Percentiles rank a stretch among this genome's conserved stretches.
These are phyloP conservation scores for Penicillium vulpinum DNA, from an alignment of 2,329 filamentous ascomycete genomes.

Conservation along the genomic window DNA sequence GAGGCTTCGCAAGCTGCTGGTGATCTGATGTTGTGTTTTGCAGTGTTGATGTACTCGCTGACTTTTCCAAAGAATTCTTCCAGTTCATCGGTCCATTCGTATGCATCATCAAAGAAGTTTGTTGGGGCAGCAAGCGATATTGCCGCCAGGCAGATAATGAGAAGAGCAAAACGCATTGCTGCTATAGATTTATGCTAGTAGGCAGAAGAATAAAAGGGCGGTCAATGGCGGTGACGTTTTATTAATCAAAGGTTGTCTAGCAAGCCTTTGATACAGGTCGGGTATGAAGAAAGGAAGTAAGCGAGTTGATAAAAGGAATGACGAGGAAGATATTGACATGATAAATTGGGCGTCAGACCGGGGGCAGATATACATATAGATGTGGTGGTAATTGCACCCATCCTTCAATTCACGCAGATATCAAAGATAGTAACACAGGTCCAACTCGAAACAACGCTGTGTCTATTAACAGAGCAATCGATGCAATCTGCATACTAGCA, in stretches of 20 bases:
- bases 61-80: slow-evolving; percentile 43
- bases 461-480: slow-evolving; percentile 31
- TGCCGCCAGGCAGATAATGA: slow-evolving; percentile 34
- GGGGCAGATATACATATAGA: slow-evolving; percentile 24
- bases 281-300: background rate
- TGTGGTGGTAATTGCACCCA: slow-evolving; percentile 13
- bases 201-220: slow-evolving; percentile 4
- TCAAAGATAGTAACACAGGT: slow-evolving; percentile 28
- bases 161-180: slow-evolving; percentile 23
- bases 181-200: slow-evolving; percentile 19
- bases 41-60: slow-evolving; percentile 39
- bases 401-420: slow-evolving; percentile 6
- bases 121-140: slow-evolving; percentile 38
- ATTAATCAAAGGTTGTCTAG: slow-evolving; percentile 3
- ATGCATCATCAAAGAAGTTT: slow-evolving; percentile 32
- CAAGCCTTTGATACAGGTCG: slow-evolving; percentile 11
- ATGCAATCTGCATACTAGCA: slow-evolving; percentile 28
- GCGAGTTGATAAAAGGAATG: slow-evolving; percentile 12
- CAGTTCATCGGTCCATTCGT: slow-evolving; percentile 43
- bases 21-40: slow-evolving; percentile 19
- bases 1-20: slow-evolving; percentile 36
- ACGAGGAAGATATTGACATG: slow-evolving; percentile 14
- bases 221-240: background rate
- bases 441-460: slow-evolving; percentile 27
- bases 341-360: slow-evolving; percentile 9